phyloP scores from a whole-genome alignment of 495 filamentous ascomycete species.

The Trichocladium antarcticum region DNA sequence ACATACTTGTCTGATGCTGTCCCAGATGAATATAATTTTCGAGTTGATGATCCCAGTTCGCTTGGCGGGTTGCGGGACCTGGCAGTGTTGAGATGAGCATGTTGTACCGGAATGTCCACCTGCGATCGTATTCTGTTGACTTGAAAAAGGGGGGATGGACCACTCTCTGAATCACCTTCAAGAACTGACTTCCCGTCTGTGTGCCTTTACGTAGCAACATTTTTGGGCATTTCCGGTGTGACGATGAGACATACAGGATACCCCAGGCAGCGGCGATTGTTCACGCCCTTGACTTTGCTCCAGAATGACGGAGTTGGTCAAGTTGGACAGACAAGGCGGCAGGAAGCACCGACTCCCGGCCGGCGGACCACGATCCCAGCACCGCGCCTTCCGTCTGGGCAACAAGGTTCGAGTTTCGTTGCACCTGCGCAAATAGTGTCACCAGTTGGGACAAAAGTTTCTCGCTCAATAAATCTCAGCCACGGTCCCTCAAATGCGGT shows the following conservation, averaged over 20 bases:
- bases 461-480: not conserved
- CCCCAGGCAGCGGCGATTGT: too few species aligned
- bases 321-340: not conserved
- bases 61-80: too few species aligned
- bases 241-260: too few species aligned
- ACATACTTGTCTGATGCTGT: not conserved
- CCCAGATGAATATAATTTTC: not conserved
- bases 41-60: not conserved
- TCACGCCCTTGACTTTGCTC: too few species aligned
- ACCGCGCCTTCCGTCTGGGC: not conserved
- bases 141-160: too few species aligned
- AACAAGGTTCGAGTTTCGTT: not conserved
- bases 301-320: not conserved
- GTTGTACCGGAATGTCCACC: too few species aligned
- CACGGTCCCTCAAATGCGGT: not conserved
- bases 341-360: not conserved
- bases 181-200: too few species aligned
- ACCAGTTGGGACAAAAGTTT: not conserved
- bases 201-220: too few species aligned
- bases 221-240: too few species aligned
- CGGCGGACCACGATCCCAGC: not conserved
- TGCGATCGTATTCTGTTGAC: too few species aligned
- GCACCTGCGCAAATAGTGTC: not conserved
- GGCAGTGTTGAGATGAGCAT: too few species aligned
- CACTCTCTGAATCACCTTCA: too few species aligned